Evolutionary conservation across 306 rosid genomes (phyloP).

Genomic region (Canavalia ensiformis): DNA sequence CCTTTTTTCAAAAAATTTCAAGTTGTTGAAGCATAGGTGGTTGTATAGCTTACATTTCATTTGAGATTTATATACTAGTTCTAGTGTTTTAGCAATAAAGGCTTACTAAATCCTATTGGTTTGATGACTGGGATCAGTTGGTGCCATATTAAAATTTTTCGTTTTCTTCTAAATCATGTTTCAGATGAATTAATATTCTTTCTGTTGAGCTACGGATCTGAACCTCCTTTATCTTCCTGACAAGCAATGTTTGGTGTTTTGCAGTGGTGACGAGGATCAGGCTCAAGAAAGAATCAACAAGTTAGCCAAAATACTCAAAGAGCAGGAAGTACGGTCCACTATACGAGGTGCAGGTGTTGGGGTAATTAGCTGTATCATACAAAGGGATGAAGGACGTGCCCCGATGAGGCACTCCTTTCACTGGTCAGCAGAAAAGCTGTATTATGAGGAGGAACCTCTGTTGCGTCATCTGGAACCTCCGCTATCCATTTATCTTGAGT

Average conservation of each 20-base stretch:
- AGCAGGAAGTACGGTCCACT: slow-evolving; percentile 78
- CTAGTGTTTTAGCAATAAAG: slow-evolving; percentile 22
- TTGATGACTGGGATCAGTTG: slow-evolving; percentile 28
- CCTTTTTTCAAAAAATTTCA: not conserved
- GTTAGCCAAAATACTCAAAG: slow-evolving; percentile 91
- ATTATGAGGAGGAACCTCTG: slow-evolving; percentile 88
- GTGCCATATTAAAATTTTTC: not conserved
- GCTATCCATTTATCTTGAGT: slow-evolving; percentile 94
- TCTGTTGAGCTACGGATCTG: slow-evolving; percentile 30
- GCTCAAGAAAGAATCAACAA: slow-evolving; percentile 95
- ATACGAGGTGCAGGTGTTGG: slow-evolving; percentile 81
- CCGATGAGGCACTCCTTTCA: slow-evolving; percentile 99
- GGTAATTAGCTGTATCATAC: slow-evolving; percentile 93
- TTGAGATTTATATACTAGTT: slow-evolving; percentile 33
- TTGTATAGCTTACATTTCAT: slow-evolving; percentile 2
- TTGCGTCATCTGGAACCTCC: slow-evolving; percentile 99
- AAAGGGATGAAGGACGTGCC: slow-evolving; percentile 98
- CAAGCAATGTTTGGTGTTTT: slow-evolving; percentile 52
- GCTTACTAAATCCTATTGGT: not conserved
- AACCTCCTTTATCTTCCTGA: slow-evolving; percentile 47
- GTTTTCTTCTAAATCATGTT: slow-evolving; percentile 20
- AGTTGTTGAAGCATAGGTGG: slow-evolving; percentile 30
- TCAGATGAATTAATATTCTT: slow-evolving; percentile 31
- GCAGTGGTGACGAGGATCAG: slow-evolving; percentile 98
- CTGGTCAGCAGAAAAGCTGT: slow-evolving; percentile 82